Base-by-base conservation (phyloP, 2,329 filamentous ascomycete species). In the Pseudogymnoascus sp. region DNA sequence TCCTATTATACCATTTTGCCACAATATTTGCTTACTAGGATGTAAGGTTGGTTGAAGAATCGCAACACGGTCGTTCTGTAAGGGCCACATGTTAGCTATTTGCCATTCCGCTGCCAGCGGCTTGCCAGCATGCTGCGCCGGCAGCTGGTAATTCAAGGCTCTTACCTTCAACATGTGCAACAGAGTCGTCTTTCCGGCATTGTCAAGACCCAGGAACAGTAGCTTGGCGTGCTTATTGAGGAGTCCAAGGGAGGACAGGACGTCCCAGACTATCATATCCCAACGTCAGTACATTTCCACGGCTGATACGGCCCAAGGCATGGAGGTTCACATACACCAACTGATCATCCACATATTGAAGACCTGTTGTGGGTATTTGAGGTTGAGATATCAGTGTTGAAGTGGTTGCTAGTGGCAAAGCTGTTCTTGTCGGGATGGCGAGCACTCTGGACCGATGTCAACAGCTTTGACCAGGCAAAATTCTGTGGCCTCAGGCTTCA, bases 141-240 rank as follows among this genome's bases (percentile, higher is more conserved):
- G n/a, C 23, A 23, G 63, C 50, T 64, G 62, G 62, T 59, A 35
- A 63, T 36, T n/a, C 61, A 60, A 44, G 60, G 64, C 60, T 70
- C 83, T 72, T 77, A 92, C 89, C 89, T 96, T 96, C 78, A 96
- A 79, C 92, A 96, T 96, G 79, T 96, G 92, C 74, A 96, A 81
- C 71, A 96, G 82, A 50, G 92, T 96, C 62, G 92, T 96, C 83
- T 96, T 96, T 78, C 92, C 92, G 61, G 92, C 92, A 80, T 96
- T 96, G 77, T 96, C 92, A 67, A 96, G 87, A 71, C 92, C 92
- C 68, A 96, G 86, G 80, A 96, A 96, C 65, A 96, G 85, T 65
- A 96, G 85, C 85, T 96, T 96, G 73, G 91, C 92, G 78, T 96
- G 91, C 84, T 96, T 96, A 86, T 96, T 96, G 70, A 93, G 82